Evolutionary conservation across 352 stramenopile species (phyloP), one percentile per base, ranked within the genome.

Genomic region (Plasmopara halstedii): DNA sequence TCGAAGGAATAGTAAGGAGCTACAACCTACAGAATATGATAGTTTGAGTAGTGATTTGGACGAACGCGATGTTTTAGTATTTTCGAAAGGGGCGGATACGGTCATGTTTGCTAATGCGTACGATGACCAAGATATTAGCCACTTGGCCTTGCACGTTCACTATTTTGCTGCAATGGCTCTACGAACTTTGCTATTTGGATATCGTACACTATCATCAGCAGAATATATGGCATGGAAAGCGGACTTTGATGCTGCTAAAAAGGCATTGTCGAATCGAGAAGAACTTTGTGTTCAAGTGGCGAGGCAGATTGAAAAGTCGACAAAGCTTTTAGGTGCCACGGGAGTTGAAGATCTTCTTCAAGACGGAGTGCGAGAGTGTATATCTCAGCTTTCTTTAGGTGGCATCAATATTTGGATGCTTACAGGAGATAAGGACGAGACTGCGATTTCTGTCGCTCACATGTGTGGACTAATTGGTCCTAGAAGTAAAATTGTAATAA

Each of bases 371-470:
- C 80, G 85, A 27, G 88, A 98, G 46, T 97, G 93, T 23, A 98
- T 99, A 58, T 70, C 94, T 5, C 94, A 95, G 14, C 70, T 99
- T 4, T 87, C 70, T 10, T 85, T 96, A 14, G 97, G 95, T 26
- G 95, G 95, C 0, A 97, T 99, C 32, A 98, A 99, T 53, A 85
- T 99, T 18, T 99, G 96, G 96, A 97, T 99, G 60, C 81, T 99
- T 6, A 99, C 97, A 14, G 97, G 97, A 11, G 96, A 99, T 57
- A 99, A 99, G 60, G 83, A 97, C 38, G 97, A 99, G 62, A 99
- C 96, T 3, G 97, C 97, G 2, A 98, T 99, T 43, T 98, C 98
- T 11, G 98, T 99, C 17, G 96, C 85, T 4, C 95, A 98, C 42
- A 96, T 96, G 49, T 99, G 95, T 21, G 89, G 91, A 4, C 83